Evolutionary conservation across 1,284 basidiomycete genomes (phyloP), one percentile per base, ranked within the genome.

Genomic region (Xerocomus amazonicus): DNA sequence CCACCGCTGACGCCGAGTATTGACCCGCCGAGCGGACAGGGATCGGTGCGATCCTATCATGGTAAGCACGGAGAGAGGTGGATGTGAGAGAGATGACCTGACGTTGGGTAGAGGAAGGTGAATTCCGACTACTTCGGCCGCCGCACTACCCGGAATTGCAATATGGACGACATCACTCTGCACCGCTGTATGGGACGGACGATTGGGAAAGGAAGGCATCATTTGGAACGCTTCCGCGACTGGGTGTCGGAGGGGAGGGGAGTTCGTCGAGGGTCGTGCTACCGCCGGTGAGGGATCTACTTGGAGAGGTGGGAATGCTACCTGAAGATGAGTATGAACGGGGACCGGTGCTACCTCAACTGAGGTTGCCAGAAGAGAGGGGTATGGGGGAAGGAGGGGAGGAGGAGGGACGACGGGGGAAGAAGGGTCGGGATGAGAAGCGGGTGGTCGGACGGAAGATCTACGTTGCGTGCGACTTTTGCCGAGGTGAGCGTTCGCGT

Each of bases 401-500:
- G 49, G 45, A 48, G 43, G 59, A 53, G 39, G 23, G 23, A 40
- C 47, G 50, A 29, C 61, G 48, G 28, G 50, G 59, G 62, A 50
- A 45, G 58, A 47, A 52, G 47, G 47, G 46, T 10, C 36, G 34
- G 58, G 50, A 56, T 40, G 65, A 62, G 44, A 68, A 49, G 60
- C 56, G 61, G 52, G 38, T 45, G 45, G 55, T 33, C 1, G 41
- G 19, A 6, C 60, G 60, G 29, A 67, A 70, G 57, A 68, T 70
- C 46, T 66, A 66, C 40, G 59, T 70, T 34, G 85, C 85, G 50
- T 88, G 85, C 70, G 71, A 83, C 66, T 86, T 85, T 64, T 88
- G 85, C 70, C 75, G 84, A 76, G 74, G 85, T 83, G 65, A 73
- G 80, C 41, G 19, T 34, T 45, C 3, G 80, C 41, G 19, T 34